Evolutionary conservation across 371 early-diverging fungal genomes (phyloP).

Genomic region (Rhizomucor miehei): DNA sequence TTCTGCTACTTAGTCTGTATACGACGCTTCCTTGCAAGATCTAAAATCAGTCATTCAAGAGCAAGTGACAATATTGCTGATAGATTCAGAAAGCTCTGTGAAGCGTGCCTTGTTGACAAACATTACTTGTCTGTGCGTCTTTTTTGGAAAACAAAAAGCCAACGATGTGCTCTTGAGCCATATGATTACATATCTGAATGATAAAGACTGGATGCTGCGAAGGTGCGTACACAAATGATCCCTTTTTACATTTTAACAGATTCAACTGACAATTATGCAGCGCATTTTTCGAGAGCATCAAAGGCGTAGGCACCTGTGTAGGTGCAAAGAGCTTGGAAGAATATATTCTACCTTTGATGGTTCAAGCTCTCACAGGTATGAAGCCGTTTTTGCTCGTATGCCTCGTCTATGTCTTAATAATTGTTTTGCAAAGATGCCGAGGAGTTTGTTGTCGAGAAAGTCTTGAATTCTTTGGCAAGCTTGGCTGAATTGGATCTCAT

Average conservation of each 20-base stretch:
- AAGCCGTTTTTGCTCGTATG: background rate
- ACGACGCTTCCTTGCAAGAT: constrained; percentile 72
- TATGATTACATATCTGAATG: constrained; percentile 94
- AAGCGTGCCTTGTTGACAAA: constrained; percentile 75
- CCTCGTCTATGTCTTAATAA: background rate
- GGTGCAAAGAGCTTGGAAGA: constrained; percentile 85
- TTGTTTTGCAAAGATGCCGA: constrained; percentile 62
- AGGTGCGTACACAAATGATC: too few relatives aligned
- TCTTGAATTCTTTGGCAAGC: constrained; percentile 76
- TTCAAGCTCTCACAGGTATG: constrained; percentile 83
- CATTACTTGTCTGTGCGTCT: constrained; percentile 77
- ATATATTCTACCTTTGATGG: constrained; percentile 91
- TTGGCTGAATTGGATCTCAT: constrained; percentile 84
- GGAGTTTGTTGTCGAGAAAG: constrained; percentile 89
- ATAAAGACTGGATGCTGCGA: constrained; percentile 88
- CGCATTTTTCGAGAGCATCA: constrained; percentile 88
- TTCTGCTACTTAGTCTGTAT: constrained; percentile 50
- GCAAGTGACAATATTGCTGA: constrained; percentile 63
- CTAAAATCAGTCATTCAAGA: constrained; percentile 76
- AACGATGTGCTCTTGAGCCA: constrained; percentile 86
- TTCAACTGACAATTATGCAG: constrained; percentile 29
- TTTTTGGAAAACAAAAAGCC: constrained; percentile 81
- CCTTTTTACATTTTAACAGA: too few relatives aligned
- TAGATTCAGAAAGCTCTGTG: constrained; percentile 69
- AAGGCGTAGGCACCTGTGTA: constrained; percentile 86